Conservation (phyloP, 495 filamentous ascomycete species). For the Xylaria castorea region DNA sequence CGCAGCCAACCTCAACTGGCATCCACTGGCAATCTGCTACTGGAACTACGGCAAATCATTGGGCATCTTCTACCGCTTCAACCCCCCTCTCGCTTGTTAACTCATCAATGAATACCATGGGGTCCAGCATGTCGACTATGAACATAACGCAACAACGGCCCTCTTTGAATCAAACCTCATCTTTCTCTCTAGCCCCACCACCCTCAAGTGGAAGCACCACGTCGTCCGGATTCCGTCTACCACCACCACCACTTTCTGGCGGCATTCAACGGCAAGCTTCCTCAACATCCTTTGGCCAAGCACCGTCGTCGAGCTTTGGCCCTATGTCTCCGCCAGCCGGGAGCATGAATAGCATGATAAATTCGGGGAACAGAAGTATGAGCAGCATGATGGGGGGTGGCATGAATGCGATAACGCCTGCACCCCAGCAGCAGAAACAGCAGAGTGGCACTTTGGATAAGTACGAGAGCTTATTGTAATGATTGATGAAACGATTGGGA, state of each 20-base stretch:
- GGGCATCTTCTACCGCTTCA: constrained; percentile 42
- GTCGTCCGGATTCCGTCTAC: constrained; percentile 47
- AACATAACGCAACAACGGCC: constrained; percentile 45
- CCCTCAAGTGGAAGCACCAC: constrained; percentile 41
- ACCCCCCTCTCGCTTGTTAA: constrained; percentile 29
- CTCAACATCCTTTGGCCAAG: constrained; percentile 29
- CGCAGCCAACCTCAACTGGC: constrained; percentile 29
- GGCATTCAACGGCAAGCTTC: constrained; percentile 32
- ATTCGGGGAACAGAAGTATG: constrained; percentile 34
- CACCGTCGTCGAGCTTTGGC: constrained; percentile 26
- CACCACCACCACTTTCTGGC: constrained; percentile 52
- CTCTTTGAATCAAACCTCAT: constrained; percentile 40
- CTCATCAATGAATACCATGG: constrained; percentile 33
- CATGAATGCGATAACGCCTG: constrained; percentile 33
- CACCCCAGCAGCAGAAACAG: constrained; percentile 40
- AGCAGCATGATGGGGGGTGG: constrained; percentile 36
- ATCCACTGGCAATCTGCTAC: constrained; percentile 47
- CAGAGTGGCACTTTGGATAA: constrained; percentile 29
- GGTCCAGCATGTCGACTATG: constrained; percentile 39
- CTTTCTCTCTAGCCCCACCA: constrained; percentile 58
- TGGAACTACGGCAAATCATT: constrained; percentile 39
- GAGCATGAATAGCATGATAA: constrained; percentile 38
- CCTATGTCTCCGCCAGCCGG: constrained; percentile 31
- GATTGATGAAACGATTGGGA: background rate
- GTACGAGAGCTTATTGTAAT: constrained; percentile 9